Conservation (phyloP, 768 basidiomycete genomes). For the Russula ochroleuca region DNA sequence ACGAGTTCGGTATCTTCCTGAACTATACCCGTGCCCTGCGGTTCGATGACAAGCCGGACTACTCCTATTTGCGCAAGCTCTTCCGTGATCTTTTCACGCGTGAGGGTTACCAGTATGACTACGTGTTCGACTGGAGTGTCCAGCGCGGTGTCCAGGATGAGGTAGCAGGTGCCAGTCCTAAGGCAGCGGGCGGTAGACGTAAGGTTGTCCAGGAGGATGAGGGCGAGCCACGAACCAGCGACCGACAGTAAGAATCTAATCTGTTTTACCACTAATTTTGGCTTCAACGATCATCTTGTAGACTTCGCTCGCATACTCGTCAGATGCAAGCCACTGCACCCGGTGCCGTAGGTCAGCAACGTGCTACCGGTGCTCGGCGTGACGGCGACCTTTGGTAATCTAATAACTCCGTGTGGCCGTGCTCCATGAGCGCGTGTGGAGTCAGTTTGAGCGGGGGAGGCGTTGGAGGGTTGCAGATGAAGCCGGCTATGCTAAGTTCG, state of each 20-base stretch:
- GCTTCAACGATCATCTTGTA: slow-evolving; percentile 32
- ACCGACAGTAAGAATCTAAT: slow-evolving; percentile 65
- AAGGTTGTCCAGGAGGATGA: slow-evolving; percentile 86
- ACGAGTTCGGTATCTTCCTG: slow-evolving; percentile 98
- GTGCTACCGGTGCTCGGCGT: slow-evolving; percentile 37
- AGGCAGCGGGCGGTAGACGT: slow-evolving; percentile 57
- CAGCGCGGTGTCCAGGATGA: slow-evolving; percentile 73
- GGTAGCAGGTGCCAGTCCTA: slow-evolving; percentile 55
- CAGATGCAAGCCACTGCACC: slow-evolving; percentile 62
- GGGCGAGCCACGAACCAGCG: slow-evolving; percentile 67
- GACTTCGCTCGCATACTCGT: slow-evolving; percentile 85
- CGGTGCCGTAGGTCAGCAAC: slow-evolving; percentile 46
- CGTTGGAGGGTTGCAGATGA: slow-evolving; percentile 37
- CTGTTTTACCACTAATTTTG: slow-evolving; percentile 24
- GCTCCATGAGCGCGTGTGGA: slow-evolving; percentile 41
- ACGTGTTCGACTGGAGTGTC: slow-evolving; percentile 98
- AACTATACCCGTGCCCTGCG: slow-evolving; percentile 99
- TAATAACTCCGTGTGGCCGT: slow-evolving; percentile 11
- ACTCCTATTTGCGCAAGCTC: slow-evolving; percentile 98
- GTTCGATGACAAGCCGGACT: slow-evolving; percentile 99
- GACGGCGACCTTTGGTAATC: slow-evolving; percentile 48
- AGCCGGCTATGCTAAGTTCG: slow-evolving; percentile 34
- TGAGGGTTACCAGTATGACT: slow-evolving; percentile 98
- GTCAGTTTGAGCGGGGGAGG: slow-evolving; percentile 45
- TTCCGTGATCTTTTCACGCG: slow-evolving; percentile 98